Base-by-base conservation (phyloP, 495 filamentous ascomycete genomes). In the Podospora pseudocomata region DNA sequence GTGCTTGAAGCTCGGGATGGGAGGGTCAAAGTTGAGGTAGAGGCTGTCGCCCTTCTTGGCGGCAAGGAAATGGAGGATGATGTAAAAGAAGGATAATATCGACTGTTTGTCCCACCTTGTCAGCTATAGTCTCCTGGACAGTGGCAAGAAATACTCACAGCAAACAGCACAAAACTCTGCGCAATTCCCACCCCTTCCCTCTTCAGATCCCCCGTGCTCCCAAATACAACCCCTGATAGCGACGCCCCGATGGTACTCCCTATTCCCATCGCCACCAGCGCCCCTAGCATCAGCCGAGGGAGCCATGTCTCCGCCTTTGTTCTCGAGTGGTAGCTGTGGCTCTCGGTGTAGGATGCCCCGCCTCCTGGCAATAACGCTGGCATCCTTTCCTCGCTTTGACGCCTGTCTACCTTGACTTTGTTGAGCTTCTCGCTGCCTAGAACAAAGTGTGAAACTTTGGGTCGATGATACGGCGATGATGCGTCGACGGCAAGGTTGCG, bases 131-230 rank as follows among this genome's bases (percentile, higher is more conserved):
- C 19, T 9, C 2, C 19, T 23, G 28, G 19, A 18, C 3, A 9
- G n/a, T n/a, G 44, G 1, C 23, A 23, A 59, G 18, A 5, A 34
- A 64, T 2, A 66, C 68, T 9, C 57, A 73, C 69, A 30, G 71
- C 44, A 57, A 71, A 73, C 26, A 71, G 27, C 5, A 68, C 64
- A 39, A 73, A 68, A 32, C 68, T 65, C 9, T 73, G 71, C 49
- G 66, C 63, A 28, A 71, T 64, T 3, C 55, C 68, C 13, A 56
- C 58, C 13, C 63, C 56, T 5, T 49, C 53, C 13, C 30, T 66
- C 1, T 19, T n/a, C 60, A 71, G n/a, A 15, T 61, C 66, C 0
- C 27, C 19, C 5, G 60, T 18, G 4, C 32, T 64, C 18, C 59
- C 39, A 55, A 71, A 71, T 2, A 44, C 66, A 2, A 64, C 66